Evolutionary conservation across 169 alveolate genomes (phyloP).

Genomic region (Cryptosporidium felis): DNA sequence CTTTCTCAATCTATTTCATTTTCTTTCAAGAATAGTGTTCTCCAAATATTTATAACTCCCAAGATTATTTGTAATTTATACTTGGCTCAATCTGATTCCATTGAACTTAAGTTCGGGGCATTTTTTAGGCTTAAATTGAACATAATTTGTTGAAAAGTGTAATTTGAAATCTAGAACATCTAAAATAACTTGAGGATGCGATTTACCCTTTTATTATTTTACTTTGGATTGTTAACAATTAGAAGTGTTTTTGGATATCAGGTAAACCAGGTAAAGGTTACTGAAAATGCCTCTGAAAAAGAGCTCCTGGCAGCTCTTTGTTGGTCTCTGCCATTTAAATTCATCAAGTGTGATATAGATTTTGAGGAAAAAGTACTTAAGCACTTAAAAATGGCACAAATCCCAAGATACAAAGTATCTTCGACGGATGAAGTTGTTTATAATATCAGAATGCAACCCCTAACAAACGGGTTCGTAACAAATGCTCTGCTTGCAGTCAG

Average conservation of each 20-base stretch:
- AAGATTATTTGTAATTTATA: no score
- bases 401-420: slow-evolving; percentile 43
- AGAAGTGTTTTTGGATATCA: background rate
- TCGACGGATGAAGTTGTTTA: slow-evolving; percentile 17
- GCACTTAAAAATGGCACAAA: slow-evolving; percentile 3
- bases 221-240: background rate
- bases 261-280: background rate
- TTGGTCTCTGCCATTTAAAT: slow-evolving; percentile 53
- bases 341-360: slow-evolving; percentile 51
- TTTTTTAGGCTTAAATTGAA: no score
- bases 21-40: no score
- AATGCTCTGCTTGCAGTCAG: slow-evolving; percentile 48
- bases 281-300: slow-evolving; percentile 11
- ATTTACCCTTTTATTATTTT: background rate
- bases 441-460: slow-evolving; percentile 14
- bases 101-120: no score
- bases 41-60: no score
- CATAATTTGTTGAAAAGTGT: no score
- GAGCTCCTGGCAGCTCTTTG: slow-evolving; percentile 49
- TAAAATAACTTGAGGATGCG: background rate
- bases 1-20: no score
- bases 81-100: no score
- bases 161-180: no score
- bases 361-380: slow-evolving; percentile 32
- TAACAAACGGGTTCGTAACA: slow-evolving; percentile 34